Base-by-base conservation (phyloP, 2,329 filamentous ascomycete genomes). In the Orbilia blumenaviensis region DNA sequence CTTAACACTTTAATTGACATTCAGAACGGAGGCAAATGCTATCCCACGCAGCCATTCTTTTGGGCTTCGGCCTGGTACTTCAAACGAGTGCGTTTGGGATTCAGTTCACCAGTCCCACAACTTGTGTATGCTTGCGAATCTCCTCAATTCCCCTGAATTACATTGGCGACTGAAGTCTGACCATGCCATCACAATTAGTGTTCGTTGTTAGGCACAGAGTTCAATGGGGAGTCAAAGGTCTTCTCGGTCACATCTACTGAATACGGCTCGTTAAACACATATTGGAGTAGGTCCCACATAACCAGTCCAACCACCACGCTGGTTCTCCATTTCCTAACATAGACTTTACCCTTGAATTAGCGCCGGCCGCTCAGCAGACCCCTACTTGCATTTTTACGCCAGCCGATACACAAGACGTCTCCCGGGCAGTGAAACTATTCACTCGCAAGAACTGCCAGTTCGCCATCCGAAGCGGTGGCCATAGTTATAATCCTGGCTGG, bases 381-480 rank as follows among this genome's bases (percentile, higher is more conserved):
- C 36, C 56, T 4, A 10, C 9, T 10, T 61, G 56, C 14, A n/a
- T 61, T 16, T 61, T 61, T 23, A 61, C 32, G 3, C 56, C 56
- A 1, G 8, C 9, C 2, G 25, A 36, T 16, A 61, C 56, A 3
- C 6, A 36, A 5, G 56, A 61, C 18, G 56, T 61, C 2, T 7
- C 18, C 1, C 27, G 5, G 10, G 56, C 56, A 18, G 56, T 61
- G 16, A 27, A 38, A 21, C 10, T 61, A 10, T 61, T 61, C 23
- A 14, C 56, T 10, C 34, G 38, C 8, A 44, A n/a, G 3, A 29
- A 29, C 3, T 64, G 61, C n/a, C 34, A 48, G 5, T 89, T 89
- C 78, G 87, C 87, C 3, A 81, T 88, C 78, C 86, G 87, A 78
- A 86, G 86, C 8, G 88, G 87, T 27, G 88, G 88, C 0, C 87